These are phyloP conservation scores for Firmiana major DNA, from an alignment of 345 rosid species.

Conservation along the genomic window DNA sequence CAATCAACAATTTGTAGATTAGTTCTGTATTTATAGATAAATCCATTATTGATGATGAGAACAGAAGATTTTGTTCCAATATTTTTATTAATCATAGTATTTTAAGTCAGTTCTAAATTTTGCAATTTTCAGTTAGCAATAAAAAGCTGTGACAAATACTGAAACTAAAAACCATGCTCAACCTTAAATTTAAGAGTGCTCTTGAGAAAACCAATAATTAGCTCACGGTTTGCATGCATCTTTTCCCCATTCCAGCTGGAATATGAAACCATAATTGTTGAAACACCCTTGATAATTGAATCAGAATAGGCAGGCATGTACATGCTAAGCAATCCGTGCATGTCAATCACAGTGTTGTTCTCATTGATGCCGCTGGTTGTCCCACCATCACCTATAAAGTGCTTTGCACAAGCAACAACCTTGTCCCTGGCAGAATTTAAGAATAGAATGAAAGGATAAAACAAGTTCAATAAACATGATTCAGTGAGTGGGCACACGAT, in stretches of 20 bases:
- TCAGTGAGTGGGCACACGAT: neutral
- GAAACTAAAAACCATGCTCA: slow-evolving; percentile 2
- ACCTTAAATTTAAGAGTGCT: slow-evolving; percentile 77
- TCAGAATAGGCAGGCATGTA: slow-evolving; percentile 84
- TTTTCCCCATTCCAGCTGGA: slow-evolving; percentile 94
- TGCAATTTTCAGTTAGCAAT: neutral
- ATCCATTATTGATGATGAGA: neutral
- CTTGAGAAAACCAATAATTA: slow-evolving; percentile 82
- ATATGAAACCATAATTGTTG: slow-evolving; percentile 91
- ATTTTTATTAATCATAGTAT: neutral
- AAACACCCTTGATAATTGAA: slow-evolving; percentile 78
- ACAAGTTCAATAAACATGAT: neutral
- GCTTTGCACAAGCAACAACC: slow-evolving; percentile 96
- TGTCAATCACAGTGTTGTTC: slow-evolving; percentile 65
- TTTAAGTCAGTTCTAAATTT: neutral
- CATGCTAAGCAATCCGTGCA: slow-evolving; percentile 64
- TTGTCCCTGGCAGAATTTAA: slow-evolving; percentile 52
- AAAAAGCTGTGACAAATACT: neutral
- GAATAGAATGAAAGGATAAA: slow-evolving; percentile 9
- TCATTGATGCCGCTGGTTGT: slow-evolving; percentile 83
- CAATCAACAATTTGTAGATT: neutral
- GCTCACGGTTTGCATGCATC: slow-evolving; percentile 81
- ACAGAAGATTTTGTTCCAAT: neutral
- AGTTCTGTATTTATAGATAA: neutral
- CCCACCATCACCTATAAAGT: slow-evolving; percentile 97